These are phyloP conservation scores for Termitomyces sp. DNA, from an alignment of 768 basidiomycete genomes.

Conservation along the genomic window DNA sequence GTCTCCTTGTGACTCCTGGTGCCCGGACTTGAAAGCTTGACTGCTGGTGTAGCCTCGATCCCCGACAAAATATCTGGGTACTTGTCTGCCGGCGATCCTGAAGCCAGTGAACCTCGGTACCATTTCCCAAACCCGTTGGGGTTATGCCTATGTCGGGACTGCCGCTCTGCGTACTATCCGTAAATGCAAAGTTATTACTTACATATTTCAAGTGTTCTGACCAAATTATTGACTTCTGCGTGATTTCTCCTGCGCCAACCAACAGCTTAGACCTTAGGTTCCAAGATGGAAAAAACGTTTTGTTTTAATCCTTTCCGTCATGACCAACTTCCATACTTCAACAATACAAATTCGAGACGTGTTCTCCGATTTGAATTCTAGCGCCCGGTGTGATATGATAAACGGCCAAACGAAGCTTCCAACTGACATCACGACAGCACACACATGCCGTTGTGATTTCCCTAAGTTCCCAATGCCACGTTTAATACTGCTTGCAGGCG, in stretches of 20 bases:
- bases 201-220: slow-evolving; percentile 11
- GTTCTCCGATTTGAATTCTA: neutral
- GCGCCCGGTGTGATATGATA: slow-evolving; percentile 11
- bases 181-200: slow-evolving; percentile 38
- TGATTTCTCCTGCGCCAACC: neutral
- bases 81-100: slow-evolving; percentile 39
- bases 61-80: slow-evolving; percentile 22
- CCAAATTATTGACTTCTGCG: neutral
- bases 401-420: slow-evolving; percentile 5
- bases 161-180: too few species aligned
- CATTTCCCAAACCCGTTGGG: too few species aligned
- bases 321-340: slow-evolving; percentile 37
- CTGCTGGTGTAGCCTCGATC: neutral
- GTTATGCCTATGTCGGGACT: too few species aligned
- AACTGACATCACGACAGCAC: neutral
- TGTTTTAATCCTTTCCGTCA: slow-evolving; percentile 41
- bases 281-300: slow-evolving; percentile 42
- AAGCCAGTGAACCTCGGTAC: slow-evolving; percentile 12
- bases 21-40: slow-evolving; percentile 12
- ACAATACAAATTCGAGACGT: neutral
- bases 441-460: slow-evolving; percentile 5
- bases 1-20: slow-evolving; percentile 66
- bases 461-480: slow-evolving; percentile 10
- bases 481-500: neutral
- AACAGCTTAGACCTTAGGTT: slow-evolving; percentile 18